Evolutionary conservation across 164 flowering plant genomes (phyloP), one percentile per base, ranked within the genome.

Genomic region (Piper betle): DNA sequence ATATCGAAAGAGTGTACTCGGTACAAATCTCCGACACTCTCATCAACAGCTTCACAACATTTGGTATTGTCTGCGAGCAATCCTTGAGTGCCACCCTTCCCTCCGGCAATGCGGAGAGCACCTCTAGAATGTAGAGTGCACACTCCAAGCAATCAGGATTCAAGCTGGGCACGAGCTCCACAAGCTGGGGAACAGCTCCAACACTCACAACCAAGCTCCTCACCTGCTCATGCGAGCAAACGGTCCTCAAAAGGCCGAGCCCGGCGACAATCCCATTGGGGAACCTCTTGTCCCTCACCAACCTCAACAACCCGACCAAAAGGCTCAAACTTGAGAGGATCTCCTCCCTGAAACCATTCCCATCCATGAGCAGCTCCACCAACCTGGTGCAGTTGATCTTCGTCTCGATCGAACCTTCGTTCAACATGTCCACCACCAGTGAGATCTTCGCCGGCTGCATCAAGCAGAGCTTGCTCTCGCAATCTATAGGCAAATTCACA

Each of bases 391-490:
- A 88, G 63, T 80, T 85, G 71, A 91, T 73, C 74, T 91, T 91
- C 6, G 97, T 88, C 48, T 86, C 89, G 3, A 79, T 67, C 0
- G 91, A 81, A 2, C 97, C 97, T 66, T 91, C 97, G 66, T 86
- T 88, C 74, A 91, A 68, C 77, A 91, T 80, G 63, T 91, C 96
- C 38, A 85, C 90, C 78, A 86, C 62, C 53, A 88, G 59, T 3
- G 97, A 91, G 33, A 91, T 71, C 78, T 77, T 88, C 0, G 88
- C 80, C 0, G 97, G 97, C 65, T 91, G 84, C 82, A 79, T 75
- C 78, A 91, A 65, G 64, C 77, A 77, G 41, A 58, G 52, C 73
- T 69, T 84, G 2, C 82, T 71, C 10, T 82, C 90, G 0, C 83
- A 82, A 80, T 83, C 86, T 33, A 91, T 84, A 2, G 66, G 58